Evolutionary conservation across 2,329 filamentous ascomycete genomes (phyloP), one percentile per base, ranked within the genome.

Genomic region (Huntiella omanensis): DNA sequence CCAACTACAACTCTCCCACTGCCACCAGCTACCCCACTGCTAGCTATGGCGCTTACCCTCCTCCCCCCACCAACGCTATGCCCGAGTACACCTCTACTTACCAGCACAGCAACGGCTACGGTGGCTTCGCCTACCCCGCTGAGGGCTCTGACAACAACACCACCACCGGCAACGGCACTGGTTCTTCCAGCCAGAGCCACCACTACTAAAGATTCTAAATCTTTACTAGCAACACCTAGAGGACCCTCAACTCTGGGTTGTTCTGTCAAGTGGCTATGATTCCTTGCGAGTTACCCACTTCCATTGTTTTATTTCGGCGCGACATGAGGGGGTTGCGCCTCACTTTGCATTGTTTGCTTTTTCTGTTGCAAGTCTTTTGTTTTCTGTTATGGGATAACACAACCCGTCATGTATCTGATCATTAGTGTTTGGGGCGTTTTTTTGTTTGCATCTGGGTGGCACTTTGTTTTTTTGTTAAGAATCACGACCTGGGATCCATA

Each of bases 71-170:
- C 2, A 64, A 64, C 17, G 70, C 75, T 16, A 57, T 60, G 11
- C 67, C 70, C 52, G 69, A 72, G 54, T 61, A 62, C 11, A 59
- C 77, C 3, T 62, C 70, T 7, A 73, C 78, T 47, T 79, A 79
- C 55, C 22, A 28, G 22, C 13, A 36, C 8, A 62, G 62, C 53
- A 54, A 59, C 46, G 64, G 63, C 52, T 69, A 73, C 52, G 70
- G 73, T 60, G 76, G 77, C 54, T 60, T 67, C 41, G 68, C 62
- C 54, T 76, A 77, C 56, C 45, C 28, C n/a, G 36, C 40, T 33
- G n/a, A 16, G 12, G 40, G 40, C 33, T 13, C 45, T 12, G 16
- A 33, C 16, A 11, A 32, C 5, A 47, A 41, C 16, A 19, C 33
- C 4, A n/a, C 28, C 33, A 16, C 12, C 3, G 17, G 33, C 8